These are phyloP conservation scores for Alternaria infectoria DNA, from an alignment of 2,329 filamentous ascomycete species.

Conservation along the genomic window DNA sequence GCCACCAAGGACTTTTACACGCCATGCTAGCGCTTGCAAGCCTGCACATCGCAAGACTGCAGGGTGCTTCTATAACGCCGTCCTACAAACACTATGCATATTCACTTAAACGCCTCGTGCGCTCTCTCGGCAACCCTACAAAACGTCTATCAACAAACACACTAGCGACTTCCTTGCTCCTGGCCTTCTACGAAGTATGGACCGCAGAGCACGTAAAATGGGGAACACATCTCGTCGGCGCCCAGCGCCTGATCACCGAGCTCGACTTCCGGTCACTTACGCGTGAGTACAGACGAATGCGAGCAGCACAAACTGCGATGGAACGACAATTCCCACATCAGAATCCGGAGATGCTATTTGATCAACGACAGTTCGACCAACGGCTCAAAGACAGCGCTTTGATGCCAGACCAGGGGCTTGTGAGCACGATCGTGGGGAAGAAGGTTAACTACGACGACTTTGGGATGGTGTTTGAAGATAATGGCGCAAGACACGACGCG, in stretches of 20 bases:
- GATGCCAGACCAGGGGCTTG: conserved; percentile 56
- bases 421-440: conserved; percentile 65
- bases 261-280: conserved; percentile 79
- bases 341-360: conserved; percentile 40
- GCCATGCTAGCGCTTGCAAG: conserved; percentile 87
- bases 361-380: conserved; percentile 34
- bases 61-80: conserved; percentile 74
- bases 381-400: conserved; percentile 55
- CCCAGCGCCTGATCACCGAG: conserved; percentile 80
- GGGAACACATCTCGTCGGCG: conserved; percentile 89
- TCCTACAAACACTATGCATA: conserved; percentile 93
- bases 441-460: conserved; percentile 65
- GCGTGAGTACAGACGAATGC: conserved; percentile 70
- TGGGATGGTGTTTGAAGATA: conserved; percentile 56
- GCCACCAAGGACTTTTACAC: conserved; percentile 85
- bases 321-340: conserved; percentile 44
- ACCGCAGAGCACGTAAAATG: conserved; percentile 93
- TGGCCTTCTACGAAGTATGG: conserved; percentile 95
- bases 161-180: conserved; percentile 82
- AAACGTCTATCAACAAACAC: conserved; percentile 79
- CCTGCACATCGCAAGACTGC: conserved; percentile 84
- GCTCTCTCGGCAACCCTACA: conserved; percentile 73
- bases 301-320: conserved; percentile 55
- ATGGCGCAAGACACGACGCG: conserved; percentile 36
- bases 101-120: conserved; percentile 77